Evolutionary conservation across 2,329 filamentous ascomycete genomes (phyloP), one percentile per base, ranked within the genome.

Genomic region (Aspergillus caelatus): DNA sequence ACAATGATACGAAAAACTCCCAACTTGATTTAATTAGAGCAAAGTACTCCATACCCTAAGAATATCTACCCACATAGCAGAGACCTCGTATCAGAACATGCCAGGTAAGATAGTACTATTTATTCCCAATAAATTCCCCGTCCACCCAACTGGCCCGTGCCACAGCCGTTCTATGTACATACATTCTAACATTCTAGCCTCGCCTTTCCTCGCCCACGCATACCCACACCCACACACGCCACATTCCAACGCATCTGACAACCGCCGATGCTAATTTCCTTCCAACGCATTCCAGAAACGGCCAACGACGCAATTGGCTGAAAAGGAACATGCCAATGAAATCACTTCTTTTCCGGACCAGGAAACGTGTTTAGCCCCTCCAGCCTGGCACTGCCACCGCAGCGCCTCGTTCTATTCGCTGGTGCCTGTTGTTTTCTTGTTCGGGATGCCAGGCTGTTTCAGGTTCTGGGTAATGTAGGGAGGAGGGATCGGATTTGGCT

Each of bases 171-270:
- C 26, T 26, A 26, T 26, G 26, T 26, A 26, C 26, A 26, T 26
- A 26, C 34, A 16, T 36, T 36, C 34, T 7, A 11, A 34, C 32
- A 12, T 34, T 34, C 32, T 34, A 36, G 34, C 34, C 34, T 36
- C 34, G 14, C 14, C 34, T 16, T 16, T 10, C 7, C 16, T 16
- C 2, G 14, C 34, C 34, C 28, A 53, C n/a, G 50, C 30, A 19
- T 34, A 12, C 28, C 14, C 30, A 34, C 26, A 26, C 26, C 26
- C 26, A 26, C 26, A 26, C 48, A 60, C 53, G 57, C 57, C 48
- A 60, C 57, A 60, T 54, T 60, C 57, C 48, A 60, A 60, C 46
- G 14, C 34, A 53, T 53, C 57, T 53, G 32, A 48, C 26, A 58
- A 58, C 57, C 34, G 26, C 26, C 12, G 32, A 11, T 19, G 30